phyloP scores from a whole-genome alignment of 345 rosid species.

The Fremontodendron californicum region DNA sequence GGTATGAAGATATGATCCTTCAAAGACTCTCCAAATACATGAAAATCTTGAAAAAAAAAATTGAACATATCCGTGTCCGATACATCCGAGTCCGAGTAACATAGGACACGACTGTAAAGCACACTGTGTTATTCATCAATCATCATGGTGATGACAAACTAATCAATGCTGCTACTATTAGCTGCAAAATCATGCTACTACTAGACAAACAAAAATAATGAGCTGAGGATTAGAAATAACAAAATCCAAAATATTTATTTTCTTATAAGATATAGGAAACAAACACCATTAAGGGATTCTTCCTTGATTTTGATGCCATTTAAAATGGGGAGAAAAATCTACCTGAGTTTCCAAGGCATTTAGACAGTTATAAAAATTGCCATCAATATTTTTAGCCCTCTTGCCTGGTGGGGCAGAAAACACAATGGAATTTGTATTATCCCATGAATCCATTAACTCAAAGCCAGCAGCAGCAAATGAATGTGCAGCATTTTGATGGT shows the following conservation, averaged over 20 bases:
- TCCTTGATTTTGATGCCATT: not conserved
- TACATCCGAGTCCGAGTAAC: too few relatives aligned
- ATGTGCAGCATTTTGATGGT: too few relatives aligned
- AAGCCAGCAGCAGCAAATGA: too few relatives aligned
- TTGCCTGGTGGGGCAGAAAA: too few relatives aligned
- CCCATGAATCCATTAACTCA: too few relatives aligned
- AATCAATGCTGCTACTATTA: not conserved
- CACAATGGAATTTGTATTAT: too few relatives aligned
- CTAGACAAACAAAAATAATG: not conserved
- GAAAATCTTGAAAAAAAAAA: too few relatives aligned
- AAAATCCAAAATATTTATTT: not conserved
- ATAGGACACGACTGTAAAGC: not conserved
- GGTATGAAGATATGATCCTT: too few relatives aligned
- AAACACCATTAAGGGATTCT: not conserved
- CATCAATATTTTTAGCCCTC: constrained; percentile 53
- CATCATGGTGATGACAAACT: not conserved
- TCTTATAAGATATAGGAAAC: constrained; percentile 3
- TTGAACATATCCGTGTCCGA: too few relatives aligned
- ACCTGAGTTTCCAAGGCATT: constrained; percentile 80
- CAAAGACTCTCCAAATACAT: too few relatives aligned
- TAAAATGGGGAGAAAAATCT: not conserved
- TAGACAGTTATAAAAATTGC: constrained; percentile 50
- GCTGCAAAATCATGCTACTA: not conserved
- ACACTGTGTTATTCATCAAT: not conserved
- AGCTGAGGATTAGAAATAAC: not conserved